Percentiles rank a stretch among this genome's conserved stretches.
Evolutionary conservation across 2,329 filamentous ascomycete species (phyloP).

Genomic region (Periconia sp.): DNA sequence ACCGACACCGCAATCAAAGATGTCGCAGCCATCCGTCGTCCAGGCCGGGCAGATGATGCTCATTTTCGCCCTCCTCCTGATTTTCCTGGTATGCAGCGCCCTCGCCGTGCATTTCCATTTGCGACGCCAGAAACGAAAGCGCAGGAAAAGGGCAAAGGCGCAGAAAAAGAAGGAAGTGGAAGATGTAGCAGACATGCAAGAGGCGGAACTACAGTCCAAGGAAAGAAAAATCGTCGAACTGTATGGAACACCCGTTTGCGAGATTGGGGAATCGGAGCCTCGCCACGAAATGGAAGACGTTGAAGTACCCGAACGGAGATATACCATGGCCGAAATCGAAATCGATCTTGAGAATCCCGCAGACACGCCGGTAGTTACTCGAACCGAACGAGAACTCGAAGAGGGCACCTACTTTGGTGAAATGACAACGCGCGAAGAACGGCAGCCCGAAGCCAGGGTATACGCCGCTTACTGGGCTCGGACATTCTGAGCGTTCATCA

Average conservation of each 20-base stretch:
- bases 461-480: conserved; percentile 8
- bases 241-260: conserved; percentile 15
- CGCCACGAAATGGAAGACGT: conserved; percentile 19
- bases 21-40: conserved; percentile 11
- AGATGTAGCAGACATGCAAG: neutral
- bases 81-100: conserved; percentile 15
- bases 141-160: conserved; percentile 5
- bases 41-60: conserved; percentile 20
- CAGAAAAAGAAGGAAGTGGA: conserved; percentile 3
- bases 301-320: conserved; percentile 11
- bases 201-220: conserved; percentile 13
- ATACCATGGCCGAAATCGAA: conserved; percentile 5
- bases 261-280: conserved; percentile 19
- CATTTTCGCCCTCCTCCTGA: conserved; percentile 18
- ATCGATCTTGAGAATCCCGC: conserved; percentile 1
- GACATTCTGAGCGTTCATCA: neutral
- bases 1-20: neutral
- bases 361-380: conserved; percentile 7
- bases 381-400: conserved; percentile 5
- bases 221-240: conserved; percentile 16
- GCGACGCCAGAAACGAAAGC: conserved; percentile 9
- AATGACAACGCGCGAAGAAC: conserved; percentile 2
- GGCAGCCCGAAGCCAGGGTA: conserved; percentile 5
- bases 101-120: conserved; percentile 14
- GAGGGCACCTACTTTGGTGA: conserved; percentile 5